A percentile compares a stretch with the other conserved stretches of the same genome.
Evolutionary conservation across 176 grass and related monocot species (phyloP).

Genomic region (Eragrostis nindensis): DNA sequence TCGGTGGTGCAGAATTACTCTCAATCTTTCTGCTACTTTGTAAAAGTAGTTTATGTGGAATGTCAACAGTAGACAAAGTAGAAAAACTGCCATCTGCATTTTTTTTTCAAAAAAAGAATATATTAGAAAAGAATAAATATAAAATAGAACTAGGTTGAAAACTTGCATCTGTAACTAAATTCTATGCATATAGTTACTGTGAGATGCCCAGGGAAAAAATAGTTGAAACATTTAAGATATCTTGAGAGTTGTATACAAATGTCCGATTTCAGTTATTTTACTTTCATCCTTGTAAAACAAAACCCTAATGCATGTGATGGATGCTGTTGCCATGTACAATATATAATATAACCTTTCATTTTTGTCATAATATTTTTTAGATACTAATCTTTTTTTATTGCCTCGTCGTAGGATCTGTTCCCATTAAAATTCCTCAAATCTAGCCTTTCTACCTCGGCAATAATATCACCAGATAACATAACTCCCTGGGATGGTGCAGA

Average conservation of each 20-base stretch:
- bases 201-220: background rate
- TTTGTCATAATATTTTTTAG: too few species aligned
- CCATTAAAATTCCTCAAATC: background rate
- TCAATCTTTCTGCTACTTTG: background rate
- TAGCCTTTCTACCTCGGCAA: background rate
- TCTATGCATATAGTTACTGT: background rate
- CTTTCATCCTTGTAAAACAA: too few species aligned
- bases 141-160: background rate
- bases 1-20: background rate
- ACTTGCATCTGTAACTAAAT: background rate
- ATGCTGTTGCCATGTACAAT: too few species aligned
- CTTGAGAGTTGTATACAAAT: too few species aligned
- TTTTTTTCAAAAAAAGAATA: background rate
- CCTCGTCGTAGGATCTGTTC: background rate
- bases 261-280: too few species aligned
- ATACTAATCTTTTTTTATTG: background rate
- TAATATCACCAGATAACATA: background rate
- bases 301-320: too few species aligned
- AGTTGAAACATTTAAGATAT: too few species aligned
- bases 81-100: background rate
- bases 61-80: background rate
- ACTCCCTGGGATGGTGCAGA: background rate
- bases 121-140: background rate
- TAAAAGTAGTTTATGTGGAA: background rate
- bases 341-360: too few species aligned